Base-by-base conservation (phyloP, 768 basidiomycete species). In the Stropharia rugosoannulata region DNA sequence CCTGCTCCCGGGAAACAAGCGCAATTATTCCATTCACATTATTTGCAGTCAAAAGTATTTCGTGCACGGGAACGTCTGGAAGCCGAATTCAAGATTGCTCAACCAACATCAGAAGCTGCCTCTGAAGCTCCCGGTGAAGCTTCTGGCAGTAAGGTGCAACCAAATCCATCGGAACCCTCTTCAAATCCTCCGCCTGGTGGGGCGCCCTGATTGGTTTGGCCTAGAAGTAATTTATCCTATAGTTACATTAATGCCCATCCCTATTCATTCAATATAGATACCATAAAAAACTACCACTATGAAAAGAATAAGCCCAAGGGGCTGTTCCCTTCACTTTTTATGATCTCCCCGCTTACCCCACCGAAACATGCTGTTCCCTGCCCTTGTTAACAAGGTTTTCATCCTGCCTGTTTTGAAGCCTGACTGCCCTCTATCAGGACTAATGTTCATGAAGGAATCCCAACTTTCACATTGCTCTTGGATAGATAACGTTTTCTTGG, bases 41-140 rank as follows among this genome's bases (percentile, higher is more conserved):
- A 98, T 72, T 79, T 98, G 11, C 95, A 96, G 68, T 95, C 93
- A 32, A 99, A 99, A 74, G 93, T 99, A n/a, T 84, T 93, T 43
- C 85, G 97, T 40, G 96, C 97, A 16, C 82, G 86, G 52, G 95
- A 98, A 74, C 85, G 97, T 73, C 86, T 98, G 81, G 90, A 97
- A 68, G 95, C 95, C 0, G 96, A 99, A 78, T 56, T 68, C 25
- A 73, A 78, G 53, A 54, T 60, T 41, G 42, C 63, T 25, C 70
- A 73, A 57, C 39, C 67, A 16, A 58, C 67, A 22, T 45, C 62
- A 19, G 50, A 65, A 27, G 57, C 47, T 42, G 45, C 49, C 7
- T 36, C 51, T 49, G 25, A 51, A 29, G 38, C 9, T 6, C 2
- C 40, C 12, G 40, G 6, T 41, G 40, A 41, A 19, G 12, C 8